Evolutionary conservation across 2,329 filamentous ascomycete genomes (phyloP).

Genomic region (Thelonectria olida): DNA sequence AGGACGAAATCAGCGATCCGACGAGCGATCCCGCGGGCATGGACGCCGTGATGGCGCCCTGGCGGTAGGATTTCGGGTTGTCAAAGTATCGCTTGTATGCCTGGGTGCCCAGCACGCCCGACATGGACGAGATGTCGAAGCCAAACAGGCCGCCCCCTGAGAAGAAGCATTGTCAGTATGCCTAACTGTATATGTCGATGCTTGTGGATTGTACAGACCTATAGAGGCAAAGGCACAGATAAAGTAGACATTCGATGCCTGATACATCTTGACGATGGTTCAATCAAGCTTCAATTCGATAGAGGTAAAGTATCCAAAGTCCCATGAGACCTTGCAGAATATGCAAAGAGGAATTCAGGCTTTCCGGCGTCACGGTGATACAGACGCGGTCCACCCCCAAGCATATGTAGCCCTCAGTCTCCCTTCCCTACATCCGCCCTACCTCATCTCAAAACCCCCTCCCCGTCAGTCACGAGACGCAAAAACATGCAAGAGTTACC

Average conservation of each 20-base stretch:
- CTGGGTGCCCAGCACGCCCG: constrained; percentile 70
- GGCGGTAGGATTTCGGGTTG: constrained; percentile 64
- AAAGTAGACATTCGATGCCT: constrained; percentile 63
- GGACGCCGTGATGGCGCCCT: constrained; percentile 76
- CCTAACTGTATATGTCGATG: neutral
- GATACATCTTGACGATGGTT: constrained; percentile 46
- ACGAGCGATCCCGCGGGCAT: constrained; percentile 79
- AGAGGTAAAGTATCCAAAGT: neutral
- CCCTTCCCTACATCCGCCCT: neutral
- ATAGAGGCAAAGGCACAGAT: constrained; percentile 71
- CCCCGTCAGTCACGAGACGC: neutral
- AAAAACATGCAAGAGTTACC: neutral
- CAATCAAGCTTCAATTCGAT: neutral
- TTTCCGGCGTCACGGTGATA: neutral
- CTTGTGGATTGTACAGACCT: constrained; percentile 50
- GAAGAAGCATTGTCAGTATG: neutral
- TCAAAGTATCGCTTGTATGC: constrained; percentile 79
- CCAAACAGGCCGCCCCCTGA: constrained; percentile 77
- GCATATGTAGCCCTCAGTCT: constrained; percentile 1
- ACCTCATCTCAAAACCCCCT: neutral
- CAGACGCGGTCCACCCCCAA: neutral
- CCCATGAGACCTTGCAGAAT: neutral
- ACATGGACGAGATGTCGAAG: constrained; percentile 83
- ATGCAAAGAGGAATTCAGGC: neutral
- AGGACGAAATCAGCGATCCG: constrained; percentile 61